These are phyloP conservation scores for Coniferiporia weirii DNA, from an alignment of 1,284 basidiomycete genomes.

Conservation along the genomic window DNA sequence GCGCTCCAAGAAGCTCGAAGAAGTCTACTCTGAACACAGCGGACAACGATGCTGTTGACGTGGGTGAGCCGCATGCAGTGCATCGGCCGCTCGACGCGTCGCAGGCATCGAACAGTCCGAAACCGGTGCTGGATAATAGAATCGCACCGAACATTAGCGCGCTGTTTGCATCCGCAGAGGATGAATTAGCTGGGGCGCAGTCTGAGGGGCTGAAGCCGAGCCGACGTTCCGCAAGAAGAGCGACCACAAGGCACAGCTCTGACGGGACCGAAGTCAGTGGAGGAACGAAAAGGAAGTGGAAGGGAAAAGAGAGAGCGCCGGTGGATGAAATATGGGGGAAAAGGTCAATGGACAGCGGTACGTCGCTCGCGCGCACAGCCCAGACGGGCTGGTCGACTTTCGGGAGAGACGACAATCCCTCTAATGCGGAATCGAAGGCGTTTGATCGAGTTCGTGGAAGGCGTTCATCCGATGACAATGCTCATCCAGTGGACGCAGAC, in stretches of 20 bases:
- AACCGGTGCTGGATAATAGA: slow-evolving; percentile 3
- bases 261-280: neutral
- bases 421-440: neutral
- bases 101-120: neutral
- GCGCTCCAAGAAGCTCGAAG: neutral
- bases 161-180: slow-evolving; percentile 7
- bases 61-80: neutral
- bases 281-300: neutral
- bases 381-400: slow-evolving; percentile 10
- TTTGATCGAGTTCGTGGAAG: neutral
- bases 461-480: neutral
- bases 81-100: neutral
- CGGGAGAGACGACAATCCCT: slow-evolving; percentile 4
- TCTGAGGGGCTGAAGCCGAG: neutral
- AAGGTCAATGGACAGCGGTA: neutral
- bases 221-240: neutral
- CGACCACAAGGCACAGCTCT: neutral
- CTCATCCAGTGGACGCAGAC: slow-evolving; percentile 3
- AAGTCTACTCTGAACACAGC: neutral
- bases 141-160: slow-evolving; percentile 12
- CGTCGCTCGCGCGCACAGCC: neutral
- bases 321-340: neutral
- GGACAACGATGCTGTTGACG: neutral
- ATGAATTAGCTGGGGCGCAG: neutral
- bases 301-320: neutral